phyloP scores from a whole-genome alignment of 352 stramenopile species.

The Pythium insidiosum region DNA sequence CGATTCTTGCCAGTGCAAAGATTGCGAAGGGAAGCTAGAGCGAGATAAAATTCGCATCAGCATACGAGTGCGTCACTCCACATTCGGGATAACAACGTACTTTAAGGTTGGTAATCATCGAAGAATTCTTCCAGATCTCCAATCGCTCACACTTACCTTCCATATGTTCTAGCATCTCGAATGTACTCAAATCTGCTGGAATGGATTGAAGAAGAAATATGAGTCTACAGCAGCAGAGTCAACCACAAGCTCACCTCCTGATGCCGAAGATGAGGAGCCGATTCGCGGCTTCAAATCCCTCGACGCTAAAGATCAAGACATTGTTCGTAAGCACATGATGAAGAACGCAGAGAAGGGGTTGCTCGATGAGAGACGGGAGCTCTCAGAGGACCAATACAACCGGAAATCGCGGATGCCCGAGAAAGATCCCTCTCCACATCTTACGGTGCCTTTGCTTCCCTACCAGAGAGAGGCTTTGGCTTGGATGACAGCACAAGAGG shows the following conservation, averaged over 20 bases:
- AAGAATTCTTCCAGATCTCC: background rate
- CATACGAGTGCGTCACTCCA: conserved; percentile 59
- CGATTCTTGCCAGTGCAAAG: conserved; percentile 47
- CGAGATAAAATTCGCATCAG: conserved; percentile 38
- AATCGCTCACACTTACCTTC: background rate
- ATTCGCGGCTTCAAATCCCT: conserved; percentile 43
- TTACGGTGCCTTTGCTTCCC: conserved; percentile 91
- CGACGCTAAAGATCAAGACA: conserved; percentile 27
- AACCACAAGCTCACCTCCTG: background rate
- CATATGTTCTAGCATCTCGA: conserved; percentile 23
- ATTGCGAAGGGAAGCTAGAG: conserved; percentile 55
- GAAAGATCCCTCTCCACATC: conserved; percentile 57
- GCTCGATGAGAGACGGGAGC: conserved; percentile 59
- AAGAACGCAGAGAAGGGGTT: conserved; percentile 39
- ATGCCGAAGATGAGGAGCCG: conserved; percentile 17
- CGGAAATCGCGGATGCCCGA: conserved; percentile 60
- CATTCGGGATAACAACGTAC: conserved; percentile 74
- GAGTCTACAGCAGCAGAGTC: background rate
- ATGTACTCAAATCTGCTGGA: conserved; percentile 34
- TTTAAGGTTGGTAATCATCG: conserved; percentile 43
- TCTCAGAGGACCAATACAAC: conserved; percentile 64
- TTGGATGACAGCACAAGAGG: conserved; percentile 94
- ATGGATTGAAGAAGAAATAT: background rate
- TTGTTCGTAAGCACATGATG: conserved; percentile 45
- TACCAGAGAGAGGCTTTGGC: conserved; percentile 97